A percentile compares a stretch with the other conserved stretches of the same genome.
Conservation (phyloP, 2,329 filamentous ascomycete genomes). For the Talaromyces sp. region DNA sequence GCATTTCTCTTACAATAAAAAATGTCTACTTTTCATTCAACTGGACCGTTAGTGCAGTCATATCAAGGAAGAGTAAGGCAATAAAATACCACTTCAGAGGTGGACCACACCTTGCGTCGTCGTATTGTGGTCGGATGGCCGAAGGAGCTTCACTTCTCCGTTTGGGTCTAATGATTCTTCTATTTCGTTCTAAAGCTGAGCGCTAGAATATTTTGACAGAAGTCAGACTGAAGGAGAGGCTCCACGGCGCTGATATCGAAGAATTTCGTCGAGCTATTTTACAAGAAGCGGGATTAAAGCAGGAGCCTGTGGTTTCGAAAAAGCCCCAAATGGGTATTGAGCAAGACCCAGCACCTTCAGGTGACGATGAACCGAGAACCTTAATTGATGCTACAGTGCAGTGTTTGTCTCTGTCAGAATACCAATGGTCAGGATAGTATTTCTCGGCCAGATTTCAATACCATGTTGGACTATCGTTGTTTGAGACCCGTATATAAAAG, state of each 20-base stretch:
- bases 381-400: not conserved
- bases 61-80: not conserved
- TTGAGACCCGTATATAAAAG: not conserved
- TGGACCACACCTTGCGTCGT: not conserved
- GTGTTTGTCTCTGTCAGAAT: not conserved
- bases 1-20: not conserved
- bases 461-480: not conserved
- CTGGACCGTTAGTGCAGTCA: not conserved
- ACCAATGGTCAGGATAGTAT: not conserved
- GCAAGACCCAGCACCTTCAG: not conserved
- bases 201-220: not conserved
- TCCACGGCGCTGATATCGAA: not conserved
- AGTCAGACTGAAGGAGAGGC: not conserved
- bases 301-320: not conserved
- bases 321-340: not conserved
- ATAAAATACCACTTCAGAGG: not conserved
- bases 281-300: not conserved
- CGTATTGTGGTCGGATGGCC: not conserved
- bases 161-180: not conserved
- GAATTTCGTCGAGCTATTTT: not conserved
- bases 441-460: not conserved
- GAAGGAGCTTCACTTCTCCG: not conserved
- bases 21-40: not conserved
- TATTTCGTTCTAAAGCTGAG: not conserved
- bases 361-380: not conserved